Evolutionary conservation across 345 rosid species (phyloP).

Genomic region (Leavenworthia alabamica): DNA sequence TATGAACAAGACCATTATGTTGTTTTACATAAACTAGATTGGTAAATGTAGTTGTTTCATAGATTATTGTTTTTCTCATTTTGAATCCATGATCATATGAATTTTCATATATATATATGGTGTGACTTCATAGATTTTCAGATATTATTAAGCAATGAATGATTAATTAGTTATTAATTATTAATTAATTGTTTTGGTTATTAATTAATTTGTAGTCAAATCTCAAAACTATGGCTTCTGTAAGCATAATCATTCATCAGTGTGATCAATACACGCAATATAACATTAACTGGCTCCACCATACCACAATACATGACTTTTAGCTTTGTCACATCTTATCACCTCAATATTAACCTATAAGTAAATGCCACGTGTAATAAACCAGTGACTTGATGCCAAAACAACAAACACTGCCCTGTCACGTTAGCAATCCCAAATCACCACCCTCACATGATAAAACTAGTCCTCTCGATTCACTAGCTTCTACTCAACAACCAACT

Average conservation of each 20-base stretch:
- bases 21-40: background rate
- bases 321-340: slow-evolving; percentile 22
- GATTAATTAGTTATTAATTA: too few species aligned
- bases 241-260: too few species aligned
- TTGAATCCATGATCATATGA: too few species aligned
- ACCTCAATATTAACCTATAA: background rate
- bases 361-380: slow-evolving; percentile 1
- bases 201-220: background rate
- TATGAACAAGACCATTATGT: background rate
- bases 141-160: too few species aligned
- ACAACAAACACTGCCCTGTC: background rate
- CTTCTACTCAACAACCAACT: background rate
- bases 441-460: slow-evolving; percentile 6
- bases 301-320: too few species aligned
- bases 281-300: slow-evolving; percentile 1
- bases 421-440: slow-evolving; percentile 19
- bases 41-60: background rate
- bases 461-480: background rate
- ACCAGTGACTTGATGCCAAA: background rate
- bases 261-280: slow-evolving; percentile 15
- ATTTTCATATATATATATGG: too few species aligned
- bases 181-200: too few species aligned
- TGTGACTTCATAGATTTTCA: too few species aligned
- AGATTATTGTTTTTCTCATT: background rate
- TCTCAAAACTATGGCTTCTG: background rate